Base-by-base conservation (phyloP, 345 rosid species). In the Eutrema japonicum region DNA sequence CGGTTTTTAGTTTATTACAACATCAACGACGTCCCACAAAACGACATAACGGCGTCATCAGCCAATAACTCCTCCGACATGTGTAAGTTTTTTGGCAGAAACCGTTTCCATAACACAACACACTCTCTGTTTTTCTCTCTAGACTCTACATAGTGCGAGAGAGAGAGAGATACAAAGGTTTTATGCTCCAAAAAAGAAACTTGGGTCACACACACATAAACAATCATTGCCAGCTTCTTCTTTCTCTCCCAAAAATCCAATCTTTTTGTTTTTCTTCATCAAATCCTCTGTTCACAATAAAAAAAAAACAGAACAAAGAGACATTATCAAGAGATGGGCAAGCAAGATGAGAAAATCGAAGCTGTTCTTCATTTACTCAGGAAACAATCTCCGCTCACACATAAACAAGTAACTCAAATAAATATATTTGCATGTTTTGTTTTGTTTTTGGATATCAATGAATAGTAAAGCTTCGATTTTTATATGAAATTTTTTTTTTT, bases 361-460 rank as follows among this genome's bases (percentile, higher is more conserved):
- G 82, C 94, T 65, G 97, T 89, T 78, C 88, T 88, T 52, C 74
- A 80, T 41, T 80, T 87, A 30, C 79, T 92, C 16, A 73, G 85
- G 47, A 90, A 87, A 81, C 97, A 95, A 73, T 59, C 88, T 67
- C 84, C 93, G 38, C 87, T 95, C 71, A 82, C 98, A 38, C 82
- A 81, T 7, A 95, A 90, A 68, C 99, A 95, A 88, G 99, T 90
- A 37, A 0, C 42, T 48, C 11, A 14, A 57, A 22, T 5, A 51
- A 43, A 59, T 2, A 40, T n/a, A 48, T 54, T 0, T 68, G 55
- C 62, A 76, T 76, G 71, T 57, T 6, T 35, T 1, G 1, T 22
- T 22, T 22, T 57, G 16, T 16, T 18, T 49, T 35, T 50, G 30
- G 18, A 30, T 56, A n/a, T 41, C 22, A 14, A 7, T 22, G 12